Conservation (phyloP, 2,329 filamentous ascomycete species). For the Fusarium sp. region DNA sequence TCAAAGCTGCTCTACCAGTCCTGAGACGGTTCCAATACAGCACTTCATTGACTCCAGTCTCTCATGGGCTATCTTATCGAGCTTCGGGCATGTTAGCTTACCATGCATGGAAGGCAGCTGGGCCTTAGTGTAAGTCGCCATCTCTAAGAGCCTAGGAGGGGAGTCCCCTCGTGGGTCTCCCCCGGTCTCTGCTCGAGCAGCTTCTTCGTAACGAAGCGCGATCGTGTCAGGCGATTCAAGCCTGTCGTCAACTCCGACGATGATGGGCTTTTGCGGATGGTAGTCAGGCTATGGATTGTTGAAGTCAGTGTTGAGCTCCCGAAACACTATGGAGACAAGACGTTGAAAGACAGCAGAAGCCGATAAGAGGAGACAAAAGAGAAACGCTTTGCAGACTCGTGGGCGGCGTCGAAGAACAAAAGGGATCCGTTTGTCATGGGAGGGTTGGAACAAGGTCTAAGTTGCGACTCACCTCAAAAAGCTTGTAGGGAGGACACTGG, state of each 20-base stretch:
- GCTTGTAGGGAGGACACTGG: conserved; percentile 65
- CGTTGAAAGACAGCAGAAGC: conserved; percentile 24
- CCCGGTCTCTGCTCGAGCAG: conserved; percentile 61
- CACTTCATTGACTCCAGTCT: conserved; percentile 9
- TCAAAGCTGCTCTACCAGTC: not conserved
- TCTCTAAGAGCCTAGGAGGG: conserved; percentile 55
- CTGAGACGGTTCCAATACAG: not conserved
- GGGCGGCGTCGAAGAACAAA: conserved; percentile 21
- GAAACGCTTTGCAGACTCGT: conserved; percentile 24
- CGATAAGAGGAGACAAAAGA: conserved; percentile 16
- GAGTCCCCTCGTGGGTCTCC: conserved; percentile 66
- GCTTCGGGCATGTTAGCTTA: conserved; percentile 59
- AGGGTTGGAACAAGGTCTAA: conserved; percentile 47
- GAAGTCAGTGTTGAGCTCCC: conserved; percentile 42
- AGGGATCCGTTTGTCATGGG: conserved; percentile 36
- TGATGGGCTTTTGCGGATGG: conserved; percentile 65
- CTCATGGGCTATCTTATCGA: conserved; percentile 36
- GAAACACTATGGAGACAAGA: conserved; percentile 30
- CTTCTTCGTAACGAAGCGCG: conserved; percentile 67
- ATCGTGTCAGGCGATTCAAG: conserved; percentile 67
- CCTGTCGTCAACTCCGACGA: conserved; percentile 63
- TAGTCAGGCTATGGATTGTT: conserved; percentile 57
- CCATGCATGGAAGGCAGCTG: conserved; percentile 82
- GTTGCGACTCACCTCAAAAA: conserved; percentile 66
- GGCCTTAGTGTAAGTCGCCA: conserved; percentile 75